Percentiles rank a stretch among this genome's conserved stretches.
Conservation (phyloP, 2,329 filamentous ascomycete genomes). For the Cytospora piceicola region DNA sequence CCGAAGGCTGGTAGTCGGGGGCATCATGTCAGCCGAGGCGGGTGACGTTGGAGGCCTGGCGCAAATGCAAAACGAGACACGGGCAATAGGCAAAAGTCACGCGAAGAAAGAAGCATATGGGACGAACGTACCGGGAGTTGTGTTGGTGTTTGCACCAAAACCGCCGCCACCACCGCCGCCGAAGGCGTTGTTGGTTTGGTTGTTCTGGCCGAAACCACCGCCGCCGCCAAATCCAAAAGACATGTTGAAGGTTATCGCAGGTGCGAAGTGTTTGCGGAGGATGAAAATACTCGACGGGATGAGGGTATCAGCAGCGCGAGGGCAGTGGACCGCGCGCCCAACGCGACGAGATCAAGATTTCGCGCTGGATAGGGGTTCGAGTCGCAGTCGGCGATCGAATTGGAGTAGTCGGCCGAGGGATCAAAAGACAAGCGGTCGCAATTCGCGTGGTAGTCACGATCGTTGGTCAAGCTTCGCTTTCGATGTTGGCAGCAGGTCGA, state of each 20-base stretch:
- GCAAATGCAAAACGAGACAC: conserved; percentile 22
- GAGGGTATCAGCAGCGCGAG: conserved; percentile 29
- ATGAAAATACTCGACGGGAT: conserved; percentile 16
- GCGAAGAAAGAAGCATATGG: conserved; percentile 30
- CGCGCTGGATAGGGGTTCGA: conserved; percentile 6
- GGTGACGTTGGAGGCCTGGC: conserved; percentile 33
- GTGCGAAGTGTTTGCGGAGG: conserved; percentile 14
- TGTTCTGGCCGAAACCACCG: conserved; percentile 64
- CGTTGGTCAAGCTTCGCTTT: conserved; percentile 10
- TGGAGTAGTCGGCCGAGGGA: background rate
- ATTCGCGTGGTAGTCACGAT: conserved; percentile 17
- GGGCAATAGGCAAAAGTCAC: conserved; percentile 20
- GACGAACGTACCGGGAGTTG: conserved; percentile 56
- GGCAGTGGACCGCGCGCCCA: conserved; percentile 36
- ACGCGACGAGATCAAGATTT: conserved; percentile 36
- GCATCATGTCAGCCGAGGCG: conserved; percentile 30
- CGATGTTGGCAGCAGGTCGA: conserved; percentile 9
- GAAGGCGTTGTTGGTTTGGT: conserved; percentile 45
- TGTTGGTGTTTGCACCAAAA: conserved; percentile 52
- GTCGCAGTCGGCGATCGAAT: conserved; percentile 24
- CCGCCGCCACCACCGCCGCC: conserved; percentile 49
- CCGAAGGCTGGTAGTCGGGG: conserved; percentile 44
- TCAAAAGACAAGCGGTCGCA: background rate
- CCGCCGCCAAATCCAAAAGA: conserved; percentile 59
- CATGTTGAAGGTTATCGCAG: conserved; percentile 47